These are phyloP conservation scores for Pholiota molesta DNA, from an alignment of 768 basidiomycete genomes.

Conservation along the genomic window DNA sequence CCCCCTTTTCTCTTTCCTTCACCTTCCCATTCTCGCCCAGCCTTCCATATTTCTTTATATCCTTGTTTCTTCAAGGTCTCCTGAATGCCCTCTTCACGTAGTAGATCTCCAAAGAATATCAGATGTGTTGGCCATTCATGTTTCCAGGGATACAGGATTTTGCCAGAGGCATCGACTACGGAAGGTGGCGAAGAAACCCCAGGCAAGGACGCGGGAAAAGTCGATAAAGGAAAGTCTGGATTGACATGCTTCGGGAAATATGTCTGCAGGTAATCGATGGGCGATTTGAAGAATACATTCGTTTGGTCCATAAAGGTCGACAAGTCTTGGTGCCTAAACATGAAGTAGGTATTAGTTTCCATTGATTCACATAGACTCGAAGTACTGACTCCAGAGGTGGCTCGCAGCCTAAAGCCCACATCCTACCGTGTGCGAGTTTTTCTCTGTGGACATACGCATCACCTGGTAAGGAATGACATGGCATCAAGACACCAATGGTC, in stretches of 20 bases:
- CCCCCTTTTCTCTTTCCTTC: conserved; percentile 72
- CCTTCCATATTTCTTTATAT: conserved; percentile 66
- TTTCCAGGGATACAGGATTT: conserved; percentile 49
- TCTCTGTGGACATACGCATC: conserved; percentile 82
- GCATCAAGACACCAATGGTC: conserved; percentile 84
- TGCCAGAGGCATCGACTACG: conserved; percentile 6
- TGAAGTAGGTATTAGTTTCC: conserved; percentile 12
- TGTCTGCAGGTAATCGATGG: conserved; percentile 60
- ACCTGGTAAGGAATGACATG: conserved; percentile 96
- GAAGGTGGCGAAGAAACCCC: conserved; percentile 44
- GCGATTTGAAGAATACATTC: conserved; percentile 76
- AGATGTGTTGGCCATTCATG: conserved; percentile 86
- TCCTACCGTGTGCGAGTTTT: conserved; percentile 57
- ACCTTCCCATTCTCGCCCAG: conserved; percentile 75
- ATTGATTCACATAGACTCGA: conserved; percentile 2
- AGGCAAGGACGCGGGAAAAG: conserved; percentile 39
- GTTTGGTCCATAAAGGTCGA: conserved; percentile 78
- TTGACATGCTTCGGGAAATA: conserved; percentile 73
- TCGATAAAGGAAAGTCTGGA: conserved; percentile 64
- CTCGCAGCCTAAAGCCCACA: conserved; percentile 93
- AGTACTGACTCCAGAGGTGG: conserved; percentile 79
- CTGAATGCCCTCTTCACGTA: conserved; percentile 53
- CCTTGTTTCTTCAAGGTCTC: conserved; percentile 52
- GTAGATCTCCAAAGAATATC: conserved; percentile 81
- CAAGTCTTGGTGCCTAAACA: conserved; percentile 50